Evolutionary conservation across 305 asterid species (phyloP), one percentile per base, ranked within the genome.

Genomic region (Ilex paraguariensis): DNA sequence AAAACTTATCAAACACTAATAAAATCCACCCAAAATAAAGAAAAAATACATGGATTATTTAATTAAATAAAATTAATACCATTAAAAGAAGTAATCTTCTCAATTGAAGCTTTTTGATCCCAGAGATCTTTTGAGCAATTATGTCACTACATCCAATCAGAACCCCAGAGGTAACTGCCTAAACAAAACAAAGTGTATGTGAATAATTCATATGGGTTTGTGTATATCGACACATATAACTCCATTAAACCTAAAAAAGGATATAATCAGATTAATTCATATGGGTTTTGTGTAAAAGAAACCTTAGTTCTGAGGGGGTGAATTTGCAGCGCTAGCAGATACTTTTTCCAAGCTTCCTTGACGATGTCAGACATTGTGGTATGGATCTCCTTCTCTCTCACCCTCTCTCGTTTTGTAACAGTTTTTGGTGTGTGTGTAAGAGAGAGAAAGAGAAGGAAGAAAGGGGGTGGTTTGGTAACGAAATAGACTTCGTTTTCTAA

Each of bases 241-340:
- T 28, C 28, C 16, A 64, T 21, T 7, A n/a, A 45, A 31, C 14
- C 13, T 40, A 33, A 3, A 13, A 21, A 4, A 13, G 32, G 21
- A 42, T 42, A 45, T 56, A 6, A 21, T 13, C 10, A 54, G 16
- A 52, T 3, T 16, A 13, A 16, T 30, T 10, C 8, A 36, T 42
- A 61, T 28, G 12, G n/a, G 9, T 6, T 54, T 52, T 45, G 30
- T 31, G 7, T 56, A 0, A 46, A 56, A 5, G 7, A 11, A 30
- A 67, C 78, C 78, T 73, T 74, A 51, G 79, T 74, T 58, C 79
- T 70, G 21, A 74, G 68, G 14, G 79, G 79, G 39, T 74, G 59
- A 40, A 61, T 36, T 60, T 74, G 75, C 63, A 74, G 63, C 45
- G 31, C 56, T 17, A 30, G 30, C 49, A 74, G 58, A 56, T 74